These are phyloP conservation scores for Fusarium pseudograminearum DNA, from an alignment of 2,329 filamentous ascomycete genomes.

Conservation along the genomic window DNA sequence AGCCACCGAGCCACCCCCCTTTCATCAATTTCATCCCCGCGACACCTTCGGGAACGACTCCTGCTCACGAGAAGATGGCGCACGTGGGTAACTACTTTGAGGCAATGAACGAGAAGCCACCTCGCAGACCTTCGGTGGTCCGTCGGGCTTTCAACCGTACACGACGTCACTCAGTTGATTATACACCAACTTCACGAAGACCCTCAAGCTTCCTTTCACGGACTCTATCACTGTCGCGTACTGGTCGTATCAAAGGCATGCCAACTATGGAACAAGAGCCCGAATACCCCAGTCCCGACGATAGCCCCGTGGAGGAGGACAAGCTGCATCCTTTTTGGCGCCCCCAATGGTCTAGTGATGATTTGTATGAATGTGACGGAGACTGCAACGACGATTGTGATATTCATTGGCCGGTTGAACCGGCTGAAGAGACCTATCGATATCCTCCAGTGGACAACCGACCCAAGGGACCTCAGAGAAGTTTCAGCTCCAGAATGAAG, in stretches of 20 bases:
- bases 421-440: constrained; percentile 57
- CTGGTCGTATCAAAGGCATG: constrained; percentile 48
- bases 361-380: constrained; percentile 47
- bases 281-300: constrained; percentile 58
- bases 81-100: constrained; percentile 68
- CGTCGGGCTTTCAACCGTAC: constrained; percentile 65
- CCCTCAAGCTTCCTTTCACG: constrained; percentile 60
- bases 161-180: constrained; percentile 59
- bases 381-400: constrained; percentile 47
- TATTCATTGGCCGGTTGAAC: constrained; percentile 49
- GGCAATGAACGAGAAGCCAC: constrained; percentile 59
- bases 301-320: constrained; percentile 63
- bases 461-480: constrained; percentile 59
- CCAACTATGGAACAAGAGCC: constrained; percentile 47
- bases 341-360: constrained; percentile 60
- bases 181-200: constrained; percentile 56
- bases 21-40: constrained; percentile 72
- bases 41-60: constrained; percentile 70
- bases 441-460: constrained; percentile 65
- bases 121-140: constrained; percentile 63
- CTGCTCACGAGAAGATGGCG: constrained; percentile 63
- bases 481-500: constrained; percentile 66
- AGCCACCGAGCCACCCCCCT: constrained; percentile 59
- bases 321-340: constrained; percentile 73
- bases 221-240: constrained; percentile 66